phyloP scores from a whole-genome alignment of 371 early-diverging fungal species.

The Thermomucor indicae-seudaticae region DNA sequence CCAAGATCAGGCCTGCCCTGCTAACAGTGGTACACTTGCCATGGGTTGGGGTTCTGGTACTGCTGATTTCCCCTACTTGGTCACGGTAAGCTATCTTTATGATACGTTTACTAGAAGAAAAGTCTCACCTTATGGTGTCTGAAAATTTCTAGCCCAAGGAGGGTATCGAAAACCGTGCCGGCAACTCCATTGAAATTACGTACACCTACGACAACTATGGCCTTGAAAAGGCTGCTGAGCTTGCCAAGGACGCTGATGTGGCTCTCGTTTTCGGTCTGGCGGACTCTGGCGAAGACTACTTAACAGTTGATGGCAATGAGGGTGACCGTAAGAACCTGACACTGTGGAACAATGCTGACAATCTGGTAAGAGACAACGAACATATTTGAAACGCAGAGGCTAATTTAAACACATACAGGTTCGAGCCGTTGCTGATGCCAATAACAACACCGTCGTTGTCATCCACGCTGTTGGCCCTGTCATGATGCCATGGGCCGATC shows the following conservation, averaged over 20 bases:
- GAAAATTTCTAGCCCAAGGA: conserved; percentile 11
- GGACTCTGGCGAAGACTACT: conserved; percentile 55
- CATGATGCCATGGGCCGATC: conserved; percentile 43
- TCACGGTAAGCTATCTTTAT: conserved; percentile 28
- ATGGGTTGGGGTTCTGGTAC: conserved; percentile 68
- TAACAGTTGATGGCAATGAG: conserved; percentile 30
- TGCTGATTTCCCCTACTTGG: conserved; percentile 53
- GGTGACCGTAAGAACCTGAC: conserved; percentile 59
- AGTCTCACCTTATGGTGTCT: no score
- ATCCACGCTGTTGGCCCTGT: conserved; percentile 48
- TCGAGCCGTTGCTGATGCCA: conserved; percentile 34
- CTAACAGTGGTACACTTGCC: conserved; percentile 48
- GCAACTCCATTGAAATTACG: conserved; percentile 20
- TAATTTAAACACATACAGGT: conserved; percentile 16
- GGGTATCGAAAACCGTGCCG: conserved; percentile 39
- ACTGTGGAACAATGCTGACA: conserved; percentile 58
- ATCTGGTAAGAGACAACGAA: conserved; percentile 25
- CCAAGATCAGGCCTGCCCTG: conserved; percentile 25
- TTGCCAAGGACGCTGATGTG: conserved; percentile 42
- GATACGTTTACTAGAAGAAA: no score
- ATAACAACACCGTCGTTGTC: conserved; percentile 47
- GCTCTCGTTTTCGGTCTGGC: conserved; percentile 57
- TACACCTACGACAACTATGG: conserved; percentile 35
- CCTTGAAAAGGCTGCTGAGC: conserved; percentile 18
- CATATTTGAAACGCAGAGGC: background rate